Evolutionary conservation across 176 grass and related monocot species (phyloP), one percentile per base, ranked within the genome.

Genomic region (Phoenix roebelenii): DNA sequence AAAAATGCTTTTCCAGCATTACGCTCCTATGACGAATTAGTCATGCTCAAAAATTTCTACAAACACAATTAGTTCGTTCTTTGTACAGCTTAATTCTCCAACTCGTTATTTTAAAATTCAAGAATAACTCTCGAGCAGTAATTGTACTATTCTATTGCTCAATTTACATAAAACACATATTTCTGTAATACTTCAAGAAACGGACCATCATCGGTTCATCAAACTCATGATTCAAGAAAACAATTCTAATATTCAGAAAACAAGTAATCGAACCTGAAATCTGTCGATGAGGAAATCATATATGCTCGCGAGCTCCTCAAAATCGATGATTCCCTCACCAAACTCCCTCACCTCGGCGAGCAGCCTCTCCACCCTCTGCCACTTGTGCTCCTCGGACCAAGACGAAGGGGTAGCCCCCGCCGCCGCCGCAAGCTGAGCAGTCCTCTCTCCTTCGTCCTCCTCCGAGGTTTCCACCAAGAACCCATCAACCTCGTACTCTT

Each of bases 231-330:
- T 16, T 50, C 22, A 51, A 49, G 15, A 0, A 29, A 55, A 55
- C 49, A 25, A 16, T 16, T 22, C 35, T 19, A 1, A 15, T 5
- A 12, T 4, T 7, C 19, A 49, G 15, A 52, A n/a, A 52, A 23
- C 30, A 23, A 15, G 18, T 16, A 57, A 64, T 17, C 17, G 61
- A 68, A 96, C 91, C 92, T 97, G 92, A 71, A 97, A 97, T 70
- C 82, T 91, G 51, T 97, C 87, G 60, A 97, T 70, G 30, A 80
- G 84, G 64, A 91, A 97, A 57, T 97, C 72, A 71, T 97, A 97
- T 58, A 88, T 88, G 63, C 80, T 78, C 0, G 87, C 83, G 44
- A 97, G 84, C 72, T 91, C 83, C 24, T 91, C 77, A 70, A 85
- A 91, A 72, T 97, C 92, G 30, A 97, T 85, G 17, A 88, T 66